phyloP scores from a whole-genome alignment of 169 alveolate genomes.

The Plasmodium relictum region DNA sequence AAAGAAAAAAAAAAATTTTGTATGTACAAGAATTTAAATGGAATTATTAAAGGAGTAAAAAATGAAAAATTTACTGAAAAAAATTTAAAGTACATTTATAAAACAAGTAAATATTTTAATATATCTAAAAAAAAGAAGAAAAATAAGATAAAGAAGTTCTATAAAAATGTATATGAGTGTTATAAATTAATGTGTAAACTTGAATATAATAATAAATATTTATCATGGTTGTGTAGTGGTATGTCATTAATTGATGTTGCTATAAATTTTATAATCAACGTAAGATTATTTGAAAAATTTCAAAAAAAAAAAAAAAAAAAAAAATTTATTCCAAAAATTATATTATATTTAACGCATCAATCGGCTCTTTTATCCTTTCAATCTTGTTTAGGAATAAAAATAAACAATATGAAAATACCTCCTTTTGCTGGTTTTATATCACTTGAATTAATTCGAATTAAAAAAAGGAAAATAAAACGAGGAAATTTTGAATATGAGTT shows the following conservation, averaged over 20 bases:
- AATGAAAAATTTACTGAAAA: neutral
- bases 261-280: constrained; percentile 55
- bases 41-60: neutral
- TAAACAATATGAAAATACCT: constrained; percentile 53
- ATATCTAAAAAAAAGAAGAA: constrained; percentile 10
- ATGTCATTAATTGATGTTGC: constrained; percentile 71
- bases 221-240: constrained; percentile 71
- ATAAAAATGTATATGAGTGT: constrained; percentile 55
- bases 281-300: constrained; percentile 33
- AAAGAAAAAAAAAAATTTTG: too few relatives aligned
- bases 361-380: constrained; percentile 63
- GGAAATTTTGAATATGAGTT: neutral
- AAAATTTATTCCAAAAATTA: constrained; percentile 50
- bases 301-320: constrained; percentile 5
- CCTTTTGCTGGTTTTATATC: constrained; percentile 66
- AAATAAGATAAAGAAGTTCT: constrained; percentile 21
- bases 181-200: constrained; percentile 50
- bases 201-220: constrained; percentile 55
- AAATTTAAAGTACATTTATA: neutral
- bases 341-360: constrained; percentile 61
- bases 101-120: neutral
- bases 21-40: too few relatives aligned
- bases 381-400: constrained; percentile 63
- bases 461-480: constrained; percentile 8
- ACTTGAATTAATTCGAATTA: constrained; percentile 51